These are phyloP conservation scores for Salvia miltiorrhiza DNA, from an alignment of 257 asterid species.

Conservation along the genomic window DNA sequence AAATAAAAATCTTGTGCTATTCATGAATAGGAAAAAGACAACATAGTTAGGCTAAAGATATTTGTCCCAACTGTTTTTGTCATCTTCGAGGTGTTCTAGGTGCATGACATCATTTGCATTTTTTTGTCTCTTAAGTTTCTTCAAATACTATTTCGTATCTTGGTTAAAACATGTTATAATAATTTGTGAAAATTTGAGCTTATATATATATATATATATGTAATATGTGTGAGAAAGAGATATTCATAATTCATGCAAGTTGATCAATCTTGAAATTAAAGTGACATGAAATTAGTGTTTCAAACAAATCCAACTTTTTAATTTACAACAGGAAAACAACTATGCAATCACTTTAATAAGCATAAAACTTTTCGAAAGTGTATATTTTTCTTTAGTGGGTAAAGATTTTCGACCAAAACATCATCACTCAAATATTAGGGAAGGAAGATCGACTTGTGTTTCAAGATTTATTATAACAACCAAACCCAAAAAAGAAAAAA, in stretches of 20 bases:
- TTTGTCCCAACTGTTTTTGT: conserved; percentile 13
- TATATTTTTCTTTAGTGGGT: background rate
- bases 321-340: background rate
- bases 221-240: no score
- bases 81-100: background rate
- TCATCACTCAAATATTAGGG: background rate
- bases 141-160: background rate
- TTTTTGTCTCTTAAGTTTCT: conserved; percentile 5
- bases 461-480: no score
- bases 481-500: background rate
- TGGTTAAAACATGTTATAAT: background rate
- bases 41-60: conserved; percentile 6
- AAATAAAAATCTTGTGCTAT: background rate
- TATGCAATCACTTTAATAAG: background rate
- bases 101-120: conserved; percentile 13
- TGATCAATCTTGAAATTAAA: background rate
- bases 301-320: background rate
- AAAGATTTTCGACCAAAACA: background rate
- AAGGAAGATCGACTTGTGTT: background rate
- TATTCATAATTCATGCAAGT: no score
- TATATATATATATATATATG: background rate
- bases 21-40: background rate
- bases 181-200: background rate
- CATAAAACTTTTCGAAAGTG: background rate
- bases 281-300: background rate